Base-by-base conservation (phyloP, 352 stramenopile genomes). In the Pythium oligandrum region DNA sequence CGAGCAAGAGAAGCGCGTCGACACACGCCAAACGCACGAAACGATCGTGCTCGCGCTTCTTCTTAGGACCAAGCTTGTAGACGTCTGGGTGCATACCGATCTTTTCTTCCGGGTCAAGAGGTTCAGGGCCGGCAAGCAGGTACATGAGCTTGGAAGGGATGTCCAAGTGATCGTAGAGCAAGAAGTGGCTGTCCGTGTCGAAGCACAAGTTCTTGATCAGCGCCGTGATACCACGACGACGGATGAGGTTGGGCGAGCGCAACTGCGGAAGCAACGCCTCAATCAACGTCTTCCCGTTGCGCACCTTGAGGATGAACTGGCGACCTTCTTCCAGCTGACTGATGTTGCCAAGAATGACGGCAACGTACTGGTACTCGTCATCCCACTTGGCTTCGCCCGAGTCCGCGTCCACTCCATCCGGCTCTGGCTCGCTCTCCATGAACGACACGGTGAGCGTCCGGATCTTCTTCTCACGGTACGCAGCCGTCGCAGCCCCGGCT, bases 161-260 rank as follows among this genome's bases (percentile, higher is more conserved):
- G 52, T 95, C 83, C 48, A 95, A 51, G 51, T 91, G 80, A 50
- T 94, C 83, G 63, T 91, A 94, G 31, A 94, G 64, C 54, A 87
- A 92, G 51, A 94, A 94, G 62, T 94, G 83, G 60, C 87, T 92
- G 66, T 95, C 83, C 39, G 78, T 76, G 73, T 95, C 83, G 56
- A 95, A 95, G 68, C 82, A 91, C 52, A 95, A 62, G 66, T 95
- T 95, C 59, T 86, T 86, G 26, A 93, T 55, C 4, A 75, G 68
- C 47, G 78, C 70, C 3, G 75, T 58, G 40, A 92, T 69, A 40
- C 84, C 84, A 46, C 81, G 84, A 46, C 84, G 83, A 48, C 84
- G 82, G 46, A 93, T 69, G 1, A 90, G 78, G 56, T 93, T 95
- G 10, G 82, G 79, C 32, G 84, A 95, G 45, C 83, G 82, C 48